Conservation (phyloP, 345 rosid species). For the Salix koriyanagi region DNA sequence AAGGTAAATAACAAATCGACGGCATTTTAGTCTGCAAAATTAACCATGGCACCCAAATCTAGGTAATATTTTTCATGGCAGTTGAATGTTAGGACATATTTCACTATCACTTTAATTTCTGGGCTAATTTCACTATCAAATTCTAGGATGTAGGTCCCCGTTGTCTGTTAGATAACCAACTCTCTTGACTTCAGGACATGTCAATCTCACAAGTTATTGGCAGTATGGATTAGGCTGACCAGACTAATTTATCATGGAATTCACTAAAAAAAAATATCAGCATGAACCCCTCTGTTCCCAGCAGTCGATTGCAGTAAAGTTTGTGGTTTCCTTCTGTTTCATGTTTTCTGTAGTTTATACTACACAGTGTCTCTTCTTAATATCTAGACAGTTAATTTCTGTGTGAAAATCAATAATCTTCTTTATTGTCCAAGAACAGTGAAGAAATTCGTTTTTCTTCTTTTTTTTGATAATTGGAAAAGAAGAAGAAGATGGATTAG, state of each 20-base stretch:
- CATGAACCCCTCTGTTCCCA: too few relatives aligned
- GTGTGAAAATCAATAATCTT: too few relatives aligned
- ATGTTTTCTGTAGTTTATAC: background rate
- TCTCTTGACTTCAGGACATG: constrained; percentile 39
- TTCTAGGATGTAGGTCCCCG: constrained; percentile 32
- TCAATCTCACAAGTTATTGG: constrained; percentile 13
- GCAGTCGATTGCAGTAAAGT: too few relatives aligned
- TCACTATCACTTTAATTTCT: constrained; percentile 5
- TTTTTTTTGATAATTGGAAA: background rate
- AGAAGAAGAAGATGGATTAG: background rate
- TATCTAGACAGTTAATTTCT: too few relatives aligned
- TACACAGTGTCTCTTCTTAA: too few relatives aligned
- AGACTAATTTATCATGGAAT: constrained; percentile 12
- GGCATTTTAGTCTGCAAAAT: background rate
- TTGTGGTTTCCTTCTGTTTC: background rate
- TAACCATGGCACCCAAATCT: constrained; percentile 1
- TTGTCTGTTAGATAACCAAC: constrained; percentile 46
- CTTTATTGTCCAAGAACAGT: background rate
- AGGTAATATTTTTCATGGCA: background rate
- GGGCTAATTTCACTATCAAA: constrained; percentile 2
- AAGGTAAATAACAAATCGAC: constrained; percentile 51
- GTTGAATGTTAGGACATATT: constrained; percentile 9
- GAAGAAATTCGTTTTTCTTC: background rate
- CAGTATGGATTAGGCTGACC: constrained; percentile 34
- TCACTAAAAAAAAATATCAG: too few relatives aligned